Conservation (phyloP, 1,284 basidiomycete species). For the Marasmius oreades region DNA sequence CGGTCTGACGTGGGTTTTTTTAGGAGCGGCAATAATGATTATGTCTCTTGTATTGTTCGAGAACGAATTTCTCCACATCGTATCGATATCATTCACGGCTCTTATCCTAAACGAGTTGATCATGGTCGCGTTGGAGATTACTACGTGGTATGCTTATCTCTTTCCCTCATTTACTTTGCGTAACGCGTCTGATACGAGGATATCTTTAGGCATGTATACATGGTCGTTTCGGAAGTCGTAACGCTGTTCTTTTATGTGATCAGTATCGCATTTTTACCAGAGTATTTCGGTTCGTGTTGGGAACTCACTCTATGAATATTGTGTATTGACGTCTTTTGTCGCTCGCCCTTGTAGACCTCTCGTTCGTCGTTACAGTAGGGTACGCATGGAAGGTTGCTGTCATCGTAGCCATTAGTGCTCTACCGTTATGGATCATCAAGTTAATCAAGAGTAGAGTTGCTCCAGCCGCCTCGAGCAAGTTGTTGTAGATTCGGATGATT, state of each 20-base stretch:
- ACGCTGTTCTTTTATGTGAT: slow-evolving; percentile 89
- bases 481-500: no score
- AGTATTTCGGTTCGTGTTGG: slow-evolving; percentile 84
- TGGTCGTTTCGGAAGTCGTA: slow-evolving; percentile 90
- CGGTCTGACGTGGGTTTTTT: background rate
- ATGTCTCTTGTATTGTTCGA: slow-evolving; percentile 95
- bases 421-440: slow-evolving; percentile 92
- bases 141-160: slow-evolving; percentile 77
- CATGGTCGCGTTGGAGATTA: slow-evolving; percentile 98
- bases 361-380: slow-evolving; percentile 84
- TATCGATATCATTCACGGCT: slow-evolving; percentile 97
- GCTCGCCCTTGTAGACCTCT: slow-evolving; percentile 60
- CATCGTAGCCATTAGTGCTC: slow-evolving; percentile 90
- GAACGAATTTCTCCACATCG: slow-evolving; percentile 97
- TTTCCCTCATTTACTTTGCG: background rate
- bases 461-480: slow-evolving; percentile 93
- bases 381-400: slow-evolving; percentile 97
- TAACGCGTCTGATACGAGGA: no score
- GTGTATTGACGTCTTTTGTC: background rate
- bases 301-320: background rate
- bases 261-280: slow-evolving; percentile 92
- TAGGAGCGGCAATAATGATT: slow-evolving; percentile 98
- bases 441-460: slow-evolving; percentile 82
- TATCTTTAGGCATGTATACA: slow-evolving; percentile 96
- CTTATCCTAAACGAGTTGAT: slow-evolving; percentile 96